phyloP scores from a whole-genome alignment of 108 stramenopile species.

The Discostella pseudostelligera region DNA sequence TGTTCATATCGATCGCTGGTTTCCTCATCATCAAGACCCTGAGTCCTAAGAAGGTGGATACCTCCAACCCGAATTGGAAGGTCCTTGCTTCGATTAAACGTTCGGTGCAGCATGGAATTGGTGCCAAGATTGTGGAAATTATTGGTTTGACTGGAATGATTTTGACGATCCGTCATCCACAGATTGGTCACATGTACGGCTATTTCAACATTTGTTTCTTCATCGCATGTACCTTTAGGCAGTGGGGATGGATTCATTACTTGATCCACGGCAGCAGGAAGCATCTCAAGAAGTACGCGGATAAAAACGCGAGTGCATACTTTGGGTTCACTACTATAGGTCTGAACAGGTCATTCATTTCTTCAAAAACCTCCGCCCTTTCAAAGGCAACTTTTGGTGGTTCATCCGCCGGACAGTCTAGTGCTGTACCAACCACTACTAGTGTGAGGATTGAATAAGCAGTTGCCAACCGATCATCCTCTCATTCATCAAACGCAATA shows the following conservation, averaged over 20 bases:
- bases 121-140: constrained; percentile 25
- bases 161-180: constrained; percentile 4
- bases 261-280: constrained; percentile 42
- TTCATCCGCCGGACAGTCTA: constrained; percentile 6
- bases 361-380: neutral
- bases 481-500: no score
- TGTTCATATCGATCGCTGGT: constrained; percentile 26
- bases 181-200: constrained; percentile 26
- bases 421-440: no score
- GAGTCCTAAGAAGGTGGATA: constrained; percentile 31
- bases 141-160: constrained; percentile 33
- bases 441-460: no score
- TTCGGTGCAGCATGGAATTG: constrained; percentile 6
- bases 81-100: constrained; percentile 37
- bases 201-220: constrained; percentile 29
- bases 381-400: neutral
- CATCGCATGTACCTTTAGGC: constrained; percentile 15
- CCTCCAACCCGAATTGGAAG: constrained; percentile 44
- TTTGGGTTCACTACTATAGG: constrained; percentile 47
- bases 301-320: constrained; percentile 29
- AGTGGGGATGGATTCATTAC: constrained; percentile 43
- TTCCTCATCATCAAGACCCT: constrained; percentile 36
- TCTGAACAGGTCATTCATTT: constrained; percentile 30
- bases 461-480: no score
- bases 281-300: constrained; percentile 39